phyloP scores from a whole-genome alignment of 805 yeast genomes.

The Ogataea paraovalis region DNA sequence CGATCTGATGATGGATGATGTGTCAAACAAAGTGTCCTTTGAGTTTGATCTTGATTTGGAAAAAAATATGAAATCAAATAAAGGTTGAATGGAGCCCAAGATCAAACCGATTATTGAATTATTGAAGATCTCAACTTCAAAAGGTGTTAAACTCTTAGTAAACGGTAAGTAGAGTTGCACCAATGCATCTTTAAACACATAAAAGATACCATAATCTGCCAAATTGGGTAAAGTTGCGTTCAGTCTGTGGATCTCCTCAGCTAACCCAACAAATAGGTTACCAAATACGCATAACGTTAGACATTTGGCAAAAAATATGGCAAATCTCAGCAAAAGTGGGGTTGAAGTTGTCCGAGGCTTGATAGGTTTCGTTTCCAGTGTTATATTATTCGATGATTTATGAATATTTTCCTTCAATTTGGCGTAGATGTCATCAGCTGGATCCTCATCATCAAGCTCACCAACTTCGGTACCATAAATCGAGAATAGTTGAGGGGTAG shows the following conservation, averaged over 20 bases:
- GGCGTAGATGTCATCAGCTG: constrained; percentile 17
- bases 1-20: constrained; percentile 33
- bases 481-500: constrained; percentile 26
- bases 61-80: constrained; percentile 26
- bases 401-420: constrained; percentile 10
- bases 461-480: constrained; percentile 24
- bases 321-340: not conserved
- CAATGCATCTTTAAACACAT: constrained; percentile 28
- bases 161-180: not conserved
- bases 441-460: constrained; percentile 15
- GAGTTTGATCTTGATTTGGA: constrained; percentile 1
- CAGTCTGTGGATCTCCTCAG: constrained; percentile 45
- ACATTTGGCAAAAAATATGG: constrained; percentile 7
- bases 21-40: constrained; percentile 10
- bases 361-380: not conserved
- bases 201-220: constrained; percentile 30
- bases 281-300: constrained; percentile 41
- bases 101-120: constrained; percentile 50
- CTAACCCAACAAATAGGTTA: constrained; percentile 48
- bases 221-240: constrained; percentile 25
- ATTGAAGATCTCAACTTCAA: constrained; percentile 18
- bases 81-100: constrained; percentile 55
- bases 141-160: constrained; percentile 11
- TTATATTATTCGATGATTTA: constrained; percentile 5
- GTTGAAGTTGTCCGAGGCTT: not conserved